Evolutionary conservation across 2,329 filamentous ascomycete species (phyloP).

Genomic region (Aspergillus udagawae): DNA sequence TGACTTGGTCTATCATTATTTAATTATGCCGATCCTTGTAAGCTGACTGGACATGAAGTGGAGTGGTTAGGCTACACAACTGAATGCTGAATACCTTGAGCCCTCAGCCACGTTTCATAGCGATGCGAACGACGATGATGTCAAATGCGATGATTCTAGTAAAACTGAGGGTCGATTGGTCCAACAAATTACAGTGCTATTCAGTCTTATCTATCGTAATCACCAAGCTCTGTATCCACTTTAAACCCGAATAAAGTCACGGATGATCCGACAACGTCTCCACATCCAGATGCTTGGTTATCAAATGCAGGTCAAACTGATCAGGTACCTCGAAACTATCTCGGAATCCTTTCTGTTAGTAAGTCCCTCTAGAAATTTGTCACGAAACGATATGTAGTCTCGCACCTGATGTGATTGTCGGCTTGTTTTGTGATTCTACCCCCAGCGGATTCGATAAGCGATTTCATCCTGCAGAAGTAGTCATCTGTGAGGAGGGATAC

Average conservation of each 20-base stretch:
- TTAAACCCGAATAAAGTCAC: not conserved
- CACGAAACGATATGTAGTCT: not conserved
- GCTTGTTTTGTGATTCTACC: slow-evolving; percentile 8
- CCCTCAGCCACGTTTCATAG: not conserved
- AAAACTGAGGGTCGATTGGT: not conserved
- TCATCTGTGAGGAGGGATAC: not conserved
- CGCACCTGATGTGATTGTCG: slow-evolving; percentile 8
- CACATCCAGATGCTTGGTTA: slow-evolving; percentile 11
- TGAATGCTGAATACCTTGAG: not conserved
- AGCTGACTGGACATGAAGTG: not conserved
- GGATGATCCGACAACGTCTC: slow-evolving; percentile 17
- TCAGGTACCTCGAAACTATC: slow-evolving; percentile 8
- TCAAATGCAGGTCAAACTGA: slow-evolving; percentile 12
- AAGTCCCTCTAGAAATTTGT: not conserved
- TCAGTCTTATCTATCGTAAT: not conserved
- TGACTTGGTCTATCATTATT: not conserved
- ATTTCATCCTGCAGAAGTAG: slow-evolving; percentile 6
- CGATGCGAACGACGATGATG: not conserved
- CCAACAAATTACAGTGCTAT: not conserved
- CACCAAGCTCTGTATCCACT: not conserved
- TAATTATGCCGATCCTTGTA: not conserved
- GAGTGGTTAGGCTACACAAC: no score
- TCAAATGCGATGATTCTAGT: not conserved
- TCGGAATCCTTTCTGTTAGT: not conserved
- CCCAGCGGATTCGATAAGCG: slow-evolving; percentile 12